Base-by-base conservation (phyloP, 1,139 yeast genomes). In the Pichia sp. region DNA sequence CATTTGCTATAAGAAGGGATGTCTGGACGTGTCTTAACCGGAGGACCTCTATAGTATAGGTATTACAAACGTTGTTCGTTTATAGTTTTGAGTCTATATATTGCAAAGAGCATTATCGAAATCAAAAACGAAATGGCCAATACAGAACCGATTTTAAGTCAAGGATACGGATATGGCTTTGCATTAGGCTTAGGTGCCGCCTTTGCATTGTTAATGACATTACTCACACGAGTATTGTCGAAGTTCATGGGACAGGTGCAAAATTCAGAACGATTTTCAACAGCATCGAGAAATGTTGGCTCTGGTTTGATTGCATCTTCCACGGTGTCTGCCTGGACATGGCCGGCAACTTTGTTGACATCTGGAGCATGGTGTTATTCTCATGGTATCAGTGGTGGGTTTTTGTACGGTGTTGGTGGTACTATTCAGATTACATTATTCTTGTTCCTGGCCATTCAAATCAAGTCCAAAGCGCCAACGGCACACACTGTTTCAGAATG, bases 81-180 rank as follows among this genome's bases (percentile, higher is more conserved):
- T n/a, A n/a, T n/a, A n/a, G n/a, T n/a, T n/a, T n/a, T n/a, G n/a
- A n/a, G n/a, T n/a, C n/a, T n/a, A n/a, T n/a, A n/a, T n/a, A n/a
- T n/a, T n/a, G n/a, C n/a, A n/a, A n/a, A n/a, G n/a, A n/a, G n/a
- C n/a, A n/a, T n/a, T n/a, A n/a, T n/a, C n/a, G n/a, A n/a, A n/a
- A n/a, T 23, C 7, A 21, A 21, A 23, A 9, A 23, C 4, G 17
- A 19, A 9, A 30, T 34, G 39, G 15, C 29, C 20, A 41, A 37
- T 15, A 22, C 35, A 23, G 24, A 44, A 20, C 39, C 52, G 30
- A 69, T 73, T 4, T 60, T 76, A 20, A 71, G 78, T 3, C 83
- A 81, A 57, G 79, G 84, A 32, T 88, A 83, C 15, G 96, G 96
- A 11, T 87, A 86, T 53, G 96, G 86, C 22, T 79, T 87, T 42